Base-by-base conservation (phyloP, 2,329 filamentous ascomycete species). In the Cytospora piceicola region DNA sequence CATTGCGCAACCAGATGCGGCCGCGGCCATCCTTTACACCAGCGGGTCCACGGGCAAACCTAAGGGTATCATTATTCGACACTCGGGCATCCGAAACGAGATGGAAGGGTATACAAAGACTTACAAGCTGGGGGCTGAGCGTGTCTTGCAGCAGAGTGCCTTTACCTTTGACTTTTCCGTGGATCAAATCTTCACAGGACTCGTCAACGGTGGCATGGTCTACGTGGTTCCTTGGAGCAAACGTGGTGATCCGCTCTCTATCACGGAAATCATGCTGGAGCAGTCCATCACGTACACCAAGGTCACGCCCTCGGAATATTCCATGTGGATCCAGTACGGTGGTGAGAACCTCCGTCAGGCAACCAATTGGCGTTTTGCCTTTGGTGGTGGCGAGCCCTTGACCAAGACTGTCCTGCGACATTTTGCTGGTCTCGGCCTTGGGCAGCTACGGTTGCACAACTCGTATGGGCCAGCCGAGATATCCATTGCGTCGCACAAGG, bases 101-200 rank as follows among this genome's bases (percentile, higher is more conserved):
- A 11, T 46, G 4, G 64, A 62, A 46, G 53, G 24, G 3, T 36
- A 5, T 12, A 15, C n/a, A 24, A 3, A 14, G 34, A 14, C 42
- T 2, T 53, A 58, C n/a, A 17, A n/a, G 3, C 4, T 59, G 1
- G 75, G 76, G 27, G 67, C 67, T n/a, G 75, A 77, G 24, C 62
- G 63, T 0, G 67, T 77, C 11, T 71, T 79, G 3, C 75, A 77
- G 55, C 75, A 78, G 63, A 75, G 69, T 58, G 72, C 79, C 0
- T 74, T 71, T 22, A 73, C 72, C 20, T 82, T 82, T 68, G 80
- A 83, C 61, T 69, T 81, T 64, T 78, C 77, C 0, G 51, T 75
- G 6, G 62, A 46, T 1, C 73, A 78, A 57, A 72, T 72, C 42
- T 70, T 76, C 60, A 63, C 63, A 17, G 72, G 71, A 0, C 69